Conservation (phyloP, 495 filamentous ascomycete species). For the Talaromyces ruber region DNA sequence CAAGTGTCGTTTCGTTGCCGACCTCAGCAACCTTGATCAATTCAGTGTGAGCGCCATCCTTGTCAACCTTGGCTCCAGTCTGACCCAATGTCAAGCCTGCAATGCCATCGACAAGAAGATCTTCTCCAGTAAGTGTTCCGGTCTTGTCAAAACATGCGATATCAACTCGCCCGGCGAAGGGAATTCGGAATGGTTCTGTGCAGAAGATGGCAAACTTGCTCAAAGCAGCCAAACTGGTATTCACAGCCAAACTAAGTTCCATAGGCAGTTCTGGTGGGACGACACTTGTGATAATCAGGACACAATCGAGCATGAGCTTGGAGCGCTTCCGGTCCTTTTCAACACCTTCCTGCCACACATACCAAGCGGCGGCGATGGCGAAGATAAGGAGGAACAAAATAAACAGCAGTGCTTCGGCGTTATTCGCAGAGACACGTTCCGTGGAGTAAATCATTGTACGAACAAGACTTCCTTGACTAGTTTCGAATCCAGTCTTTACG, state of each 20-base stretch:
- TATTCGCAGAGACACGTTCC: conserved; percentile 95
- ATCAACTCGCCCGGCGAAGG: conserved; percentile 91
- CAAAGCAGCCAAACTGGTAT: conserved; percentile 93
- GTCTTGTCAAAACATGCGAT: conserved; percentile 99
- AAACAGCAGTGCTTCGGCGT: conserved; percentile 87
- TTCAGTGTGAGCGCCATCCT: conserved; percentile 69
- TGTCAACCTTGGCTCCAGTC: conserved; percentile 56
- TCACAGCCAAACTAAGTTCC: conserved; percentile 95
- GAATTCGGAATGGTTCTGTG: conserved; percentile 98
- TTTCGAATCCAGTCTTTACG: conserved; percentile 97
- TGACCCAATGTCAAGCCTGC: conserved; percentile 74
- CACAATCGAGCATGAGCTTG: conserved; percentile 93
- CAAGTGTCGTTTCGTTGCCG: conserved; percentile 76
- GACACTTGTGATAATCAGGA: conserved; percentile 94
- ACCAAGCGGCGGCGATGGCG: conserved; percentile 97
- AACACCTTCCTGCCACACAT: conserved; percentile 97
- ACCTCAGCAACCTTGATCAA: conserved; percentile 57
- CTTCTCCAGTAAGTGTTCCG: conserved; percentile 92
- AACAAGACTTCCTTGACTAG: conserved; percentile 92
- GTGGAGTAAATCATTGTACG: conserved; percentile 99
- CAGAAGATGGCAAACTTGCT: conserved; percentile 97
- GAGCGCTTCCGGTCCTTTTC: conserved; percentile 87
- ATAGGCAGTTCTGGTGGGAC: conserved; percentile 97
- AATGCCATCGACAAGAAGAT: conserved; percentile 95
- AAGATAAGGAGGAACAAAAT: conserved; percentile 96